phyloP scores from a whole-genome alignment of 177 flowering plant genomes.

The Vitis hybrid region DNA sequence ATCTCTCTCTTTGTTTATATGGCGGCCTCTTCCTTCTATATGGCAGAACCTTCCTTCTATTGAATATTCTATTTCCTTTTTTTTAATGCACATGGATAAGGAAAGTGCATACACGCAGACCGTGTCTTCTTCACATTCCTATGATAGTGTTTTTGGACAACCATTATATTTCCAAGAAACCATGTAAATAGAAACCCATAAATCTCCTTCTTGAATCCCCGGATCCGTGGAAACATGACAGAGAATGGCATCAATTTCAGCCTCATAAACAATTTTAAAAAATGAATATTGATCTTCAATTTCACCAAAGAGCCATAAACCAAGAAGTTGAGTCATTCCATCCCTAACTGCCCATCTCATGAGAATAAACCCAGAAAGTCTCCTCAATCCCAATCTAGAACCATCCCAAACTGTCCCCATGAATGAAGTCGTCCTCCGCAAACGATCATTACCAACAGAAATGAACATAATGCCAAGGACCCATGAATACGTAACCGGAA shows the following conservation, averaged over 20 bases:
- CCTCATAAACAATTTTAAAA: constrained; percentile 74
- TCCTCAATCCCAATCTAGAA: too few species aligned
- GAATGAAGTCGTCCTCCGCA: constrained; percentile 50
- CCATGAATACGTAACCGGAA: constrained; percentile 76
- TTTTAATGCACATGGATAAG: too few species aligned
- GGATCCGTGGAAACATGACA: constrained; percentile 58
- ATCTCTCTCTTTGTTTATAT: too few species aligned
- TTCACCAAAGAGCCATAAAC: constrained; percentile 65
- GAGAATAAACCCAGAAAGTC: too few species aligned
- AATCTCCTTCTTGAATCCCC: constrained; percentile 65
- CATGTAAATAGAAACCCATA: constrained; percentile 68
- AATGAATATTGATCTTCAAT: constrained; percentile 82
- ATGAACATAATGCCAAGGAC: constrained; percentile 68
- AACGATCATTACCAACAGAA: constrained; percentile 54
- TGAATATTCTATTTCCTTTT: too few species aligned
- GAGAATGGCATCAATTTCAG: constrained; percentile 93
- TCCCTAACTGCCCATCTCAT: too few species aligned
- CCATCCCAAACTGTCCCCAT: constrained; percentile 12
- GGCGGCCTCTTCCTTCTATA: too few species aligned
- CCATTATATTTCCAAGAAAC: constrained; percentile 32
- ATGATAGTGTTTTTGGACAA: too few species aligned
- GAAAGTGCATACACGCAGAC: too few species aligned
- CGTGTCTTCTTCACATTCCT: too few species aligned
- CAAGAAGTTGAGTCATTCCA: too few species aligned
- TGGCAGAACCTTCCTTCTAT: too few species aligned